Base-by-base conservation (phyloP, 768 basidiomycete genomes). In the Lactifluus hygrophoroides region DNA sequence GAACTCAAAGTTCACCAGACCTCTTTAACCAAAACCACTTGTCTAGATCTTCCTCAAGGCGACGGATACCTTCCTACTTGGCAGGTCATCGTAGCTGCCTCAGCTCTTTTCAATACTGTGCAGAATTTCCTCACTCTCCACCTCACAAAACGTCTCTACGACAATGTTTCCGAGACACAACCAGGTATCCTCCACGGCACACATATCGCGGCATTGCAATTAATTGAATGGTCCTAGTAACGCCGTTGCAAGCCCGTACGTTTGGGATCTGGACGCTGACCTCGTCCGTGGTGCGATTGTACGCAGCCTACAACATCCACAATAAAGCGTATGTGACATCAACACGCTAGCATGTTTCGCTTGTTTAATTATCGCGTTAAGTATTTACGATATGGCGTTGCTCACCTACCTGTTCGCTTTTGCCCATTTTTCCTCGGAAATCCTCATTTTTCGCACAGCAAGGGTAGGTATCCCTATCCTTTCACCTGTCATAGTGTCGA, bases 191-290 rank as follows among this genome's bases (percentile, higher is more conserved):
- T 21, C 34, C 32, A 62, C 16, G 17, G 44, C 17, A 47, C n/a
- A 52, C 54, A 19, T 23, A 48, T 34, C 21, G 19, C 19, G 11
- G 38, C 21, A 1, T 25, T 49, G 9, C 16, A 7, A 25, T 27
- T 49, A 14, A 59, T 40, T 1, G 8, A 25, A 21, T 23, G 13
- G 23, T 54, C 23, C 42, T 72, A 95, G 95, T 99, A 11, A 94
- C 91, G 7, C 72, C 78, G 17, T 78, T 98, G 19, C 90, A 94
- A 64, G 88, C 90, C 37, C 81, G 95, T 46, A 90, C 93, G 5
- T 96, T 96, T 69, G 94, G 81, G 1, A 78, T 83, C 1, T 99
- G 95, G 95, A 97, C 94, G 0, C 70, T 95, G 51, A 85, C 88
- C 5, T 83, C 91, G 8, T 90, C 89, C 23, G 74, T 88, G 46